These are phyloP conservation scores for Coemansia sp. DNA, from an alignment of 192 early-diverging fungal genomes.

Conservation along the genomic window DNA sequence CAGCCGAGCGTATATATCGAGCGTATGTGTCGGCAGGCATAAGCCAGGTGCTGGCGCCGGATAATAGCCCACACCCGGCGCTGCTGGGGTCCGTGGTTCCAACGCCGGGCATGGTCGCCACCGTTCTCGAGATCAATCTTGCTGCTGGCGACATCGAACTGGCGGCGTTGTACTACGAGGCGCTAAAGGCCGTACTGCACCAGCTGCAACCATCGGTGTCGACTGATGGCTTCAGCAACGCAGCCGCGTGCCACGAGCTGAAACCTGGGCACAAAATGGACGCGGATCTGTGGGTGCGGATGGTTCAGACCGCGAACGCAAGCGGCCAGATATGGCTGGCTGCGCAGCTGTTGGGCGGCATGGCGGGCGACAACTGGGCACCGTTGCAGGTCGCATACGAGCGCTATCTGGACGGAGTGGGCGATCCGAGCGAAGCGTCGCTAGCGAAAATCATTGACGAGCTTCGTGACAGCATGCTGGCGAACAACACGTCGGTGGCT, in stretches of 20 bases:
- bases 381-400: slow-evolving; percentile 19
- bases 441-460: slow-evolving; percentile 1
- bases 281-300: slow-evolving; percentile 5
- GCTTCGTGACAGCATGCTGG: neutral
- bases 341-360: slow-evolving; percentile 22
- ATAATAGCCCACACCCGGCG: slow-evolving; percentile 11
- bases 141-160: slow-evolving; percentile 25
- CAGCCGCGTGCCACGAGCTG: neutral
- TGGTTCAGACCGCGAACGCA: slow-evolving; percentile 1
- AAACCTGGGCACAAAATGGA: slow-evolving; percentile 1
- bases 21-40: slow-evolving; percentile 33
- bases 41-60: slow-evolving; percentile 31
- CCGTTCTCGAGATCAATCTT: slow-evolving; percentile 15
- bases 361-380: slow-evolving; percentile 17
- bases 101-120: slow-evolving; percentile 15
- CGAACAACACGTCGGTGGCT: neutral
- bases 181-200: slow-evolving; percentile 6
- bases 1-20: slow-evolving; percentile 39
- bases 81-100: slow-evolving; percentile 35
- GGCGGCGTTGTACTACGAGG: slow-evolving; percentile 30
- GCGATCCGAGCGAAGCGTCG: slow-evolving; percentile 6
- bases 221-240: neutral
- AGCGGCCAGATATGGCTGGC: slow-evolving; percentile 30
- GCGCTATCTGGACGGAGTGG: slow-evolving; percentile 8
- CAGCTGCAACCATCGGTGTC: slow-evolving; percentile 1